phyloP scores from a whole-genome alignment of 2,329 filamentous ascomycete genomes.

The Thielaviopsis ethacetica region DNA sequence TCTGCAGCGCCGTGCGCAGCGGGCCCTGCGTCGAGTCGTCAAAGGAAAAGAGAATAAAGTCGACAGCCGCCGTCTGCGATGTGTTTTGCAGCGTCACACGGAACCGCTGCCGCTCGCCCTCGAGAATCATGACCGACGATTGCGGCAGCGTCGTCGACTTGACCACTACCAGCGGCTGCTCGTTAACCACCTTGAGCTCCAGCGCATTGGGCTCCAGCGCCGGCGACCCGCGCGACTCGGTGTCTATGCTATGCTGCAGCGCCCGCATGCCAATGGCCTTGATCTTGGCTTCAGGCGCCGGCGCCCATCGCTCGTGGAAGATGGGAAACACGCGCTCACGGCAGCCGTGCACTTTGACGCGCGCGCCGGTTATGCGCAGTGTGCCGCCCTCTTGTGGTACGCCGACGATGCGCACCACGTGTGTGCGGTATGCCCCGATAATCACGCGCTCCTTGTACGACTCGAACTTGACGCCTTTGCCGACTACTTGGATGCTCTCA shows the following conservation, averaged over 20 bases:
- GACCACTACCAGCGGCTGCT: conserved; percentile 62
- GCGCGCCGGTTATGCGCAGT: conserved; percentile 60
- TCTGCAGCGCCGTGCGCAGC: conserved; percentile 56
- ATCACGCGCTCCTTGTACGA: conserved; percentile 46
- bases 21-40: conserved; percentile 72
- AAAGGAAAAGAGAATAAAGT: conserved; percentile 77
- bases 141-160: conserved; percentile 66
- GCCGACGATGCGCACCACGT: conserved; percentile 57
- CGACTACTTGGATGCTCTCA: conserved; percentile 60
- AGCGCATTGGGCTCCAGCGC: conserved; percentile 34
- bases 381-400: conserved; percentile 49
- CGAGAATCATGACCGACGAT: conserved; percentile 78
- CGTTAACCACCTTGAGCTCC: conserved; percentile 57
- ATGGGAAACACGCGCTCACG: conserved; percentile 71
- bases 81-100: conserved; percentile 66
- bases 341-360: conserved; percentile 67
- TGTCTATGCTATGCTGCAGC: conserved; percentile 29
- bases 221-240: conserved; percentile 23
- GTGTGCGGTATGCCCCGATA: conserved; percentile 68
- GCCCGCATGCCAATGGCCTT: conserved; percentile 56
- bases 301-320: conserved; percentile 60
- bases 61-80: conserved; percentile 53
- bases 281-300: conserved; percentile 52
- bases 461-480: conserved; percentile 56
- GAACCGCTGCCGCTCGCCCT: conserved; percentile 70